Conservation (phyloP, 768 basidiomycete species). For the Russula griseocarnosa region DNA sequence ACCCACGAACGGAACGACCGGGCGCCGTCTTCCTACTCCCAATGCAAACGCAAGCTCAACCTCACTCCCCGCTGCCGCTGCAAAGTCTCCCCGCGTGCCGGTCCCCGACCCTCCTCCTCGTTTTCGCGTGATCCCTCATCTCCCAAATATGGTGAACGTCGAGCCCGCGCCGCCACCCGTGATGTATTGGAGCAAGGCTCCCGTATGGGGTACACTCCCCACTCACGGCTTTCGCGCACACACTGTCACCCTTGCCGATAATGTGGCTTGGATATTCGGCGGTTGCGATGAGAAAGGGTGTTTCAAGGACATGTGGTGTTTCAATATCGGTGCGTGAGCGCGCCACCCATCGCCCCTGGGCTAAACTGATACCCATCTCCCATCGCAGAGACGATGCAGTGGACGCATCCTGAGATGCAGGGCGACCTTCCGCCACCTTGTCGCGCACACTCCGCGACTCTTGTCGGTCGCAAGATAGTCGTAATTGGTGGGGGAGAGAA, state of each 20-base stretch:
- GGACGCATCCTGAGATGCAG: conserved; percentile 70
- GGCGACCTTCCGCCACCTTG: conserved; percentile 82
- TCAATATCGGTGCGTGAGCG: conserved; percentile 63
- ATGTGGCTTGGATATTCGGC: conserved; percentile 81
- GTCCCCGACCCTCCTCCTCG: conserved; percentile 34
- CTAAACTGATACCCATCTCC: neutral
- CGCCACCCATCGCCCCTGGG: too few relatives aligned
- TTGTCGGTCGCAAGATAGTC: conserved; percentile 75
- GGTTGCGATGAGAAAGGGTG: conserved; percentile 81
- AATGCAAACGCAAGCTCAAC: conserved; percentile 23
- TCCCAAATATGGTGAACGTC: conserved; percentile 59
- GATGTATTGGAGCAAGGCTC: conserved; percentile 85
- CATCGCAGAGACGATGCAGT: conserved; percentile 76
- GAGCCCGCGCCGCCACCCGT: conserved; percentile 61
- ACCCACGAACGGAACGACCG: conserved; percentile 6
- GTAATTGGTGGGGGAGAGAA: conserved; percentile 87
- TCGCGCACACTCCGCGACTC: conserved; percentile 83
- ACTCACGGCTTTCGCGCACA: conserved; percentile 73
- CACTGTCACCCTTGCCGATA: conserved; percentile 78
- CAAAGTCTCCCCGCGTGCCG: conserved; percentile 14
- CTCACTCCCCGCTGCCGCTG: conserved; percentile 21
- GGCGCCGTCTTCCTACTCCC: conserved; percentile 21
- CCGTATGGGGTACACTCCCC: conserved; percentile 68
- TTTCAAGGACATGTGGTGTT: conserved; percentile 74
- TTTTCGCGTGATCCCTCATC: conserved; percentile 48